Evolutionary conservation across 2,329 filamentous ascomycete species (phyloP), one percentile per base, ranked within the genome.

Genomic region (Apiospora aurea): DNA sequence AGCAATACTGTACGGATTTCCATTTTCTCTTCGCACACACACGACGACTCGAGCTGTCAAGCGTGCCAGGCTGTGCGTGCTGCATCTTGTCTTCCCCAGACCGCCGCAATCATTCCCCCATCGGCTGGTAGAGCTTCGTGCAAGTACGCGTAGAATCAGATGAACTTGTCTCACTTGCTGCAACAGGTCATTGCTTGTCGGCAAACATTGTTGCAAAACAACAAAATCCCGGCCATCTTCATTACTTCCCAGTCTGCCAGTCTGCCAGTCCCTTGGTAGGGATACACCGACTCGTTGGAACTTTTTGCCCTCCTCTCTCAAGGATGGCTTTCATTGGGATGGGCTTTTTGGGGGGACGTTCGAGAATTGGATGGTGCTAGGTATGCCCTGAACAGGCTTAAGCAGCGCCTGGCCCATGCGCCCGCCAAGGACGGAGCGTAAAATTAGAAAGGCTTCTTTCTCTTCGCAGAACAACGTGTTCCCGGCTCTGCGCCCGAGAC

Each of bases 381-480:
- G n/a, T n/a, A 41, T 41, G 57, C 57, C 57, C 57, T 41, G 38
- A 64, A 64, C 10, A 41, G 57, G 57, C 57, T 38, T 64, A 64
- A 64, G 18, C 21, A 16, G 4, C 57, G 2, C 34, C 21, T 41
- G 57, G 29, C 57, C 57, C 38, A 41, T n/a, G 57, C 57, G 34
- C 34, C 29, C 21, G 57, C 57, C 57, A 41, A 41, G 57, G 34
- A 34, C 34, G 34, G 11, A 41, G 57, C 34, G 57, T 41, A 41
- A 64, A 64, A 64, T 64, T 41, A 64, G 57, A 64, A 64, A 41
- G 21, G 57, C 57, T 64, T 41, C 57, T 64, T 64, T 41, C 57
- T 64, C n/a, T 24, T 29, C 53, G 53, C 53, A 61, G 29, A 38
- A 38, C 29, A 34, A 13, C 7, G 4, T 61, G 18, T 8, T 41